These are phyloP conservation scores for Neurospora africana DNA, from an alignment of 495 filamentous ascomycete genomes.

Conservation along the genomic window DNA sequence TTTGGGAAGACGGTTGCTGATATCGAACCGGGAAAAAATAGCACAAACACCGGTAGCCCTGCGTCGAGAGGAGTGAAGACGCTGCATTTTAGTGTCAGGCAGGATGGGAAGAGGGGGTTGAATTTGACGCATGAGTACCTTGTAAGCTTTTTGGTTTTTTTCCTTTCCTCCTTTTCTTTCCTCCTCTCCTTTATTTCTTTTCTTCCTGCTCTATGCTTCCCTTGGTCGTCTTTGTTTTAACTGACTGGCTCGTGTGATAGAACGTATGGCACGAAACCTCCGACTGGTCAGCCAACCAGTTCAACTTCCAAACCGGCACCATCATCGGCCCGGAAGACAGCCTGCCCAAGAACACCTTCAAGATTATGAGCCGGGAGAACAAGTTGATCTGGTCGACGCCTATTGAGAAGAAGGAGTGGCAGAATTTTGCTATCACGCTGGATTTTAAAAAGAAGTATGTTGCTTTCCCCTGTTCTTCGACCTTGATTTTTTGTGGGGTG, in stretches of 20 bases:
- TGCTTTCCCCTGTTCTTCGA: too few relatives aligned
- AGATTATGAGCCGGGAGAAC: slow-evolving; percentile 38
- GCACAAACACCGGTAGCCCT: slow-evolving; percentile 36
- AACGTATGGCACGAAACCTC: slow-evolving; percentile 46
- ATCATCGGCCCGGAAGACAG: slow-evolving; percentile 49
- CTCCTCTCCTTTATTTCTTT: too few relatives aligned
- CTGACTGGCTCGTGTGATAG: slow-evolving; percentile 2
- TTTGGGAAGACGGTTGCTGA: background rate
- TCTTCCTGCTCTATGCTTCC: too few relatives aligned
- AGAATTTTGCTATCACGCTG: slow-evolving; percentile 49
- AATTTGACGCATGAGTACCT: slow-evolving; percentile 49
- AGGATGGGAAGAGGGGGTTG: slow-evolving; percentile 34
- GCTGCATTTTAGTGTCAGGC: slow-evolving; percentile 43
- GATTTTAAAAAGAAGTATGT: slow-evolving; percentile 41
- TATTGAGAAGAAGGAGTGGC: slow-evolving; percentile 35
- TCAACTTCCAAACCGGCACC: slow-evolving; percentile 43
- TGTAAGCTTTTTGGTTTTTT: slow-evolving; percentile 7
- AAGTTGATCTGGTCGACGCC: slow-evolving; percentile 36
- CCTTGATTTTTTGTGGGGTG: too few relatives aligned
- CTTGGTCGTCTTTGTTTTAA: too few relatives aligned
- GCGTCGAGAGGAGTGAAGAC: slow-evolving; percentile 37
- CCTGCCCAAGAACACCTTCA: slow-evolving; percentile 74
- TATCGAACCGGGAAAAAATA: background rate
- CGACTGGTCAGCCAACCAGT: slow-evolving; percentile 46
- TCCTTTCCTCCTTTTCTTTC: background rate